These are phyloP conservation scores for Aspergillus costaricaensis DNA, from an alignment of 2,329 filamentous ascomycete genomes.

Conservation along the genomic window DNA sequence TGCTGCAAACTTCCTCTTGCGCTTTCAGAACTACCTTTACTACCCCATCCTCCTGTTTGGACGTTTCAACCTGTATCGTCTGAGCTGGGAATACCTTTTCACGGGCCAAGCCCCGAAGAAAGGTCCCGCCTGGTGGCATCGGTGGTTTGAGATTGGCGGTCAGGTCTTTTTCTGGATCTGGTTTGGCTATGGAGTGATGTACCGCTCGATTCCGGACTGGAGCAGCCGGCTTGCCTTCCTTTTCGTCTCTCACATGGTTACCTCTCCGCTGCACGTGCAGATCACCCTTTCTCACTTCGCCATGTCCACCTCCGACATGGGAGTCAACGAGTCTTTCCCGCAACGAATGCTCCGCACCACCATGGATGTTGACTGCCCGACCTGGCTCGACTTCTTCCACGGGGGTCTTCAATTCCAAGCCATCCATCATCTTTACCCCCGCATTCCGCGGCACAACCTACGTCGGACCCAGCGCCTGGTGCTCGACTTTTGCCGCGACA, in stretches of 20 bases:
- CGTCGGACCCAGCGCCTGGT: slow-evolving; percentile 73
- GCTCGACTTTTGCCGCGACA: slow-evolving; percentile 77
- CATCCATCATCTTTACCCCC: slow-evolving; percentile 81
- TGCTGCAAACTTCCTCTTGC: slow-evolving; percentile 68
- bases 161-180: slow-evolving; percentile 82
- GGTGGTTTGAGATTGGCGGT: slow-evolving; percentile 75
- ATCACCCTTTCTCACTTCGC: slow-evolving; percentile 92
- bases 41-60: slow-evolving; percentile 79
- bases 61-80: slow-evolving; percentile 81
- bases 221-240: slow-evolving; percentile 72
- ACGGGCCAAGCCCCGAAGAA: slow-evolving; percentile 69
- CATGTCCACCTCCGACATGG: slow-evolving; percentile 87
- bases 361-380: slow-evolving; percentile 88
- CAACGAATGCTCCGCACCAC: slow-evolving; percentile 90
- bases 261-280: slow-evolving; percentile 81
- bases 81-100: slow-evolving; percentile 78
- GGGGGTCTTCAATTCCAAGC: slow-evolving; percentile 88
- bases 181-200: slow-evolving; percentile 82
- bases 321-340: slow-evolving; percentile 80
- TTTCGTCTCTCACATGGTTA: slow-evolving; percentile 76
- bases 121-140: slow-evolving; percentile 79
- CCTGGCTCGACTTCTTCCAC: slow-evolving; percentile 87
- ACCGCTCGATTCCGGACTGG: slow-evolving; percentile 69
- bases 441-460: slow-evolving; percentile 82
- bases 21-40: slow-evolving; percentile 79